A percentile compares a stretch with the other conserved stretches of the same genome.
phyloP scores from a whole-genome alignment of 164 flowering plant species.

The Vitis riparia region DNA sequence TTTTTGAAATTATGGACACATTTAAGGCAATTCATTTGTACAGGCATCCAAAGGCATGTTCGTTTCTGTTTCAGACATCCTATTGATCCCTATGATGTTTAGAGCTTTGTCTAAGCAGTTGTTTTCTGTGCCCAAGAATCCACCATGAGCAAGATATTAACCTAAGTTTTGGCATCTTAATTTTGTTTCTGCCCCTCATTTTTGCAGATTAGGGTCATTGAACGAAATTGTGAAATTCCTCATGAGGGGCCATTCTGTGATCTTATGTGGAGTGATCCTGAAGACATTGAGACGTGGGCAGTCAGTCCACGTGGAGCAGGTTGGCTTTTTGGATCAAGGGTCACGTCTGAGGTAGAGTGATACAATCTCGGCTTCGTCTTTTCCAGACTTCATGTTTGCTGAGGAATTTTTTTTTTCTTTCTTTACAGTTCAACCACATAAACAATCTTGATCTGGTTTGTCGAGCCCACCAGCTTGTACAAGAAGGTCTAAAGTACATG shows the following conservation, averaged over 20 bases:
- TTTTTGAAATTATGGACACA: too few relatives aligned
- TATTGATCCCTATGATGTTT: too few relatives aligned
- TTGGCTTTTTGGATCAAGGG: slow-evolving; percentile 99
- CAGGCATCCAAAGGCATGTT: too few relatives aligned
- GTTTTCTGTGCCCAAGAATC: too few relatives aligned
- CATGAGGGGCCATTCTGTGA: slow-evolving; percentile 99
- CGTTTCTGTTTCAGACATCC: too few relatives aligned
- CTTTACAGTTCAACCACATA: slow-evolving; percentile 88
- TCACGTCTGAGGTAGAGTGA: slow-evolving; percentile 79
- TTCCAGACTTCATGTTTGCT: not conserved
- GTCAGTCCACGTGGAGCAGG: slow-evolving; percentile 99
- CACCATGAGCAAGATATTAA: too few relatives aligned
- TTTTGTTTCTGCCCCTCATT: not conserved
- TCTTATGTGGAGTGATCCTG: slow-evolving; percentile 99
- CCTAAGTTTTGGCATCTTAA: too few relatives aligned
- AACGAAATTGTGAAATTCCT: slow-evolving; percentile 95
- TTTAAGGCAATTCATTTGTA: too few relatives aligned
- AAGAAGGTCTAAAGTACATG: slow-evolving; percentile 99
- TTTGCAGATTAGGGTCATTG: slow-evolving; percentile 86
- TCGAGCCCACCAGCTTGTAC: slow-evolving; percentile 99
- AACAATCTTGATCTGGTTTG: slow-evolving; percentile 95
- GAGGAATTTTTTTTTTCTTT: not conserved
- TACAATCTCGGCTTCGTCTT: not conserved
- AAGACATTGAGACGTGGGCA: slow-evolving; percentile 99
- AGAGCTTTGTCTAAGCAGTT: too few relatives aligned